A percentile compares a stretch with the other conserved stretches of the same genome.
phyloP scores from a whole-genome alignment of 306 rosid genomes.

The Rosa lucieae region DNA sequence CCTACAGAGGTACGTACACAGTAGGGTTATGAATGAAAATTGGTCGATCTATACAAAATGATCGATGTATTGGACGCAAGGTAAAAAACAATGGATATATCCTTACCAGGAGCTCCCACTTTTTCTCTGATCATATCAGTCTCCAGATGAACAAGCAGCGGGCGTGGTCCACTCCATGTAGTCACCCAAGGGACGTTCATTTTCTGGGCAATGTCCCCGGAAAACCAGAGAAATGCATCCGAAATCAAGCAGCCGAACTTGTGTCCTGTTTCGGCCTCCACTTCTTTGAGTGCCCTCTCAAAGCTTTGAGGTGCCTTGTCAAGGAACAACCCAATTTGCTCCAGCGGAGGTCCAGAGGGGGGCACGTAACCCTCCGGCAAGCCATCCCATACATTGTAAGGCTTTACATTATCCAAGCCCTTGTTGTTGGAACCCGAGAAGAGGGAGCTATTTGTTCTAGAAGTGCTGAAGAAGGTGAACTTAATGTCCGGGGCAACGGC shows the following conservation, averaged over 20 bases:
- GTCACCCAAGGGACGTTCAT: not conserved
- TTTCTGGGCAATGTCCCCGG: not conserved
- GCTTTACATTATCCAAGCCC: not conserved
- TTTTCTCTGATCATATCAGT: not conserved
- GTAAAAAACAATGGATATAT: too few relatives aligned
- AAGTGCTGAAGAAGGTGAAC: not conserved
- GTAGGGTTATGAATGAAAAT: not conserved
- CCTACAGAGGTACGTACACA: not conserved
- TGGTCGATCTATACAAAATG: too few relatives aligned
- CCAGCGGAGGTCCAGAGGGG: not conserved
- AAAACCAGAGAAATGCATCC: not conserved
- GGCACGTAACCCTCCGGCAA: not conserved
- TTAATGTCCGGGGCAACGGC: not conserved
- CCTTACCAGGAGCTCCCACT: too few relatives aligned
- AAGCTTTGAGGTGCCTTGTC: not conserved
- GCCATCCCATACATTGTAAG: not conserved
- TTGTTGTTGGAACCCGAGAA: not conserved
- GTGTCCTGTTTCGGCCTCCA: slow-evolving; percentile 4
- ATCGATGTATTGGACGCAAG: not conserved
- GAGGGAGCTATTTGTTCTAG: not conserved
- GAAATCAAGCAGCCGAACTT: not conserved
- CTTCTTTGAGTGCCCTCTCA: not conserved
- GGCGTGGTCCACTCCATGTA: not conserved
- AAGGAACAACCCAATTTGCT: not conserved
- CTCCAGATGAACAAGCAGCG: not conserved